Conservation (phyloP, 1,139 yeast species). For the Pichia cactophila region DNA sequence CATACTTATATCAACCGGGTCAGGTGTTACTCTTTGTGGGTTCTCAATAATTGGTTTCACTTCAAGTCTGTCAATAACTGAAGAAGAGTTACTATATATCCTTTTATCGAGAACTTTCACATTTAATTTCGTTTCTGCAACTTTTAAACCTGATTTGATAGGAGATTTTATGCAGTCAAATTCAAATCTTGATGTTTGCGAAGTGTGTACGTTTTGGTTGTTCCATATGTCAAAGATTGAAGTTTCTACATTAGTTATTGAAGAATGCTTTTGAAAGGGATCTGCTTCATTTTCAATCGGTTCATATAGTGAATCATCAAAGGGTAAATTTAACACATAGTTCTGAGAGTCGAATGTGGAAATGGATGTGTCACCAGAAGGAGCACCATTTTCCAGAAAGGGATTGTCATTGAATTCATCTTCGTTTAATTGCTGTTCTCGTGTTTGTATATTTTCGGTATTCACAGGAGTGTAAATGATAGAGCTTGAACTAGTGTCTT, state of each 20-base stretch:
- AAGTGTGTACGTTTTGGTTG: conserved; percentile 19
- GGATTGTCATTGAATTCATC: not conserved
- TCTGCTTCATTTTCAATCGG: not conserved
- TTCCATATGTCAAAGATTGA: not conserved
- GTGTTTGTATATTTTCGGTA: no score
- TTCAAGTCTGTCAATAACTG: conserved; percentile 12
- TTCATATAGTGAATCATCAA: not conserved
- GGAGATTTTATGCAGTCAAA: conserved; percentile 26
- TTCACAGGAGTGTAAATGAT: no score
- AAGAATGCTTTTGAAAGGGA: not conserved
- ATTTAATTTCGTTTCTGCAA: conserved; percentile 18
- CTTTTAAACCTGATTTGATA: conserved; percentile 12
- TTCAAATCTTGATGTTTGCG: conserved; percentile 22
- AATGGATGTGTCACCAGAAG: not conserved
- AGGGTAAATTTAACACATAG: not conserved
- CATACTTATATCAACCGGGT: not conserved
- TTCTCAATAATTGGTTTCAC: conserved; percentile 9
- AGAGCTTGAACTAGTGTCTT: no score
- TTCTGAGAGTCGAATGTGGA: not conserved
- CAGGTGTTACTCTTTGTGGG: not conserved
- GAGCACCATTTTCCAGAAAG: not conserved
- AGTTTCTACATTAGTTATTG: not conserved
- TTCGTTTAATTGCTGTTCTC: no score
- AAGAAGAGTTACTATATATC: conserved; percentile 1
- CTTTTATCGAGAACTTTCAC: conserved; percentile 17